Conservation (phyloP, 2,329 filamentous ascomycete genomes). For the Coleophoma cylindrospora region DNA sequence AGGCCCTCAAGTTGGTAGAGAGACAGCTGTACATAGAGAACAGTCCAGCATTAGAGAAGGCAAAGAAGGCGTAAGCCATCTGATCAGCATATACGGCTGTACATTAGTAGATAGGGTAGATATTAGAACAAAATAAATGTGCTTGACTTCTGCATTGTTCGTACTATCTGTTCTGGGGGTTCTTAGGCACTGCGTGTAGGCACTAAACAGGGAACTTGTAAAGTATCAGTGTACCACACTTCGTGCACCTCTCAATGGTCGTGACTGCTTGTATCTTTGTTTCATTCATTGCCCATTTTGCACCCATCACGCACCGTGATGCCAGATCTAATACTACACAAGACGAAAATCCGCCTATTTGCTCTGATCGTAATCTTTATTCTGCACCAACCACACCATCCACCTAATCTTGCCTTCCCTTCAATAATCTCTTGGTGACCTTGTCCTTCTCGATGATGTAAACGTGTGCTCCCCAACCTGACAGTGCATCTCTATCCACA, state of each 20-base stretch:
- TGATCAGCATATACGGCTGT: constrained; percentile 8
- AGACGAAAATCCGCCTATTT: constrained; percentile 5
- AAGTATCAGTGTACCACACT: no score
- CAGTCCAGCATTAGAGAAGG: constrained; percentile 16
- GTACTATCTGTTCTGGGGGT: no score
- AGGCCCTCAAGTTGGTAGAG: constrained; percentile 61
- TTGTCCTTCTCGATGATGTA: constrained; percentile 99
- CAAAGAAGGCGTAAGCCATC: constrained; percentile 24
- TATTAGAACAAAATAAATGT: constrained; percentile 12
- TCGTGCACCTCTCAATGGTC: not conserved
- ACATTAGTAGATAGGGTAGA: constrained; percentile 20
- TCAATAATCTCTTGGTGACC: constrained; percentile 97
- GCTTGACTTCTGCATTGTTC: not conserved
- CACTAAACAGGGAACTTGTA: no score
- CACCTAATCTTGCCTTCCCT: constrained; percentile 86
- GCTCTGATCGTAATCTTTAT: constrained; percentile 4
- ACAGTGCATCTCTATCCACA: constrained; percentile 92
- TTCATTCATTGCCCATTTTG: constrained; percentile 14
- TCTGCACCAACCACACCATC: not conserved
- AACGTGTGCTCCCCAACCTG: constrained; percentile 96
- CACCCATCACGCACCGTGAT: constrained; percentile 9
- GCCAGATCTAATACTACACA: constrained; percentile 22
- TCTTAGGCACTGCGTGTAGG: no score
- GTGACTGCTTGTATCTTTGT: not conserved
- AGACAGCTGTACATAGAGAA: constrained; percentile 40